Percentiles rank a stretch among this genome's conserved stretches.
Conservation (phyloP, 495 filamentous ascomycete species). For the Pseudomonodictys pantanalensis region DNA sequence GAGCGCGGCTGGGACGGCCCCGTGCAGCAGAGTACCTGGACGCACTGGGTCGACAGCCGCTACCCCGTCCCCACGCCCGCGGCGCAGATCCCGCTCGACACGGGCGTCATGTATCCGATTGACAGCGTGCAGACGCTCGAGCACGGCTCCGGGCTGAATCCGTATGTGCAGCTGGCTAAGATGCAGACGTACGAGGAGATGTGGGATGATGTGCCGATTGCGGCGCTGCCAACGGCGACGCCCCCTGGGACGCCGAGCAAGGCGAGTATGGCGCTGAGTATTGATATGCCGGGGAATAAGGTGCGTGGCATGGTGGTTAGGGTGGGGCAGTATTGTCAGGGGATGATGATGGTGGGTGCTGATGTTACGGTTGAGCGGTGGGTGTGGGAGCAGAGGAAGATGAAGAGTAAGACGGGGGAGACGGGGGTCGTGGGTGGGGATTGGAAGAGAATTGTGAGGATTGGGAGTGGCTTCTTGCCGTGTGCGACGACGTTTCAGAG, state of each 20-base stretch:
- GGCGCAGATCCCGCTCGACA: conserved; percentile 11
- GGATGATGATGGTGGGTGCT: conserved; percentile 24
- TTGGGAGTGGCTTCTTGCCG: conserved; percentile 25
- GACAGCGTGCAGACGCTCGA: conserved; percentile 11
- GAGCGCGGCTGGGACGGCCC: not conserved
- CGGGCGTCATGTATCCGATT: conserved; percentile 25
- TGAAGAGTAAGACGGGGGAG: not conserved
- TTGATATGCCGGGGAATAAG: not conserved
- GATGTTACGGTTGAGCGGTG: conserved; percentile 27
- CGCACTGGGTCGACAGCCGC: conserved; percentile 26
- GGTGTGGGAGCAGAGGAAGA: conserved; percentile 13
- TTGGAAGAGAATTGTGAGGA: conserved; percentile 14
- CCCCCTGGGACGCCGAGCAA: not conserved
- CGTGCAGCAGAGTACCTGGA: conserved; percentile 14
- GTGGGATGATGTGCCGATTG: conserved; percentile 22
- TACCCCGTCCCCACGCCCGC: not conserved
- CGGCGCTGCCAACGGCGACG: no score
- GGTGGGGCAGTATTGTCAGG: conserved; percentile 27
- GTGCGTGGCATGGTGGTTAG: conserved; percentile 20
- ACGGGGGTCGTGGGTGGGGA: conserved; percentile 7
- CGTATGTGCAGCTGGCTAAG: not conserved
- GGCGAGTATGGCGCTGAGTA: conserved; percentile 10
- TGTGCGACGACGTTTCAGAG: conserved; percentile 12
- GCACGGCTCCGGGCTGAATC: conserved; percentile 1
- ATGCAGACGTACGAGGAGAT: conserved; percentile 27